phyloP scores from a whole-genome alignment of 352 stramenopile species.

The Pseudoperonospora humuli region DNA sequence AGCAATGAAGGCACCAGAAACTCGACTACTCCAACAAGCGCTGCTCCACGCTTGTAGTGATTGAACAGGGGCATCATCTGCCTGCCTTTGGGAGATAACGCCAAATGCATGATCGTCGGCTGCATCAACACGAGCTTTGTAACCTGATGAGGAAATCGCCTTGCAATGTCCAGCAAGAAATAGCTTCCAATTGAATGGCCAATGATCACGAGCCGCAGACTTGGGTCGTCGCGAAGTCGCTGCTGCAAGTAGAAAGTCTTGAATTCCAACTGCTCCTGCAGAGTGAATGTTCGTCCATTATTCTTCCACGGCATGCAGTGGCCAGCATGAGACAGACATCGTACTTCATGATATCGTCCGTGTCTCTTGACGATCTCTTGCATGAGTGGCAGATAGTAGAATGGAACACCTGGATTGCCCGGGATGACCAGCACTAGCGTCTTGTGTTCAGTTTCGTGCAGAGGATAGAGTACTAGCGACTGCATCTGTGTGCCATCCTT shows the following conservation, averaged over 20 bases:
- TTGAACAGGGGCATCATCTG: conserved; percentile 46
- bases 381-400: conserved; percentile 66
- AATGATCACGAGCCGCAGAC: conserved; percentile 42
- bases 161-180: conserved; percentile 44
- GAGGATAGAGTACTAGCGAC: conserved; percentile 43
- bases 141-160: conserved; percentile 43
- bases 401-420: conserved; percentile 54
- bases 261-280: conserved; percentile 52
- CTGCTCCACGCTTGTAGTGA: conserved; percentile 23
- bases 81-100: conserved; percentile 31
- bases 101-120: conserved; percentile 62
- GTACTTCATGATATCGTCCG: conserved; percentile 39
- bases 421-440: conserved; percentile 54
- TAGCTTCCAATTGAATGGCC: conserved; percentile 62
- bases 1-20: conserved; percentile 32
- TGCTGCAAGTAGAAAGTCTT: conserved; percentile 42
- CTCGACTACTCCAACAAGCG: conserved; percentile 34
- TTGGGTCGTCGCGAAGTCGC: conserved; percentile 37
- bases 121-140: conserved; percentile 64
- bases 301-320: conserved; percentile 69
- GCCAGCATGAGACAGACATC: conserved; percentile 46
- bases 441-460: conserved; percentile 17
- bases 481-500: conserved; percentile 30
- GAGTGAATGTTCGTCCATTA: conserved; percentile 34
- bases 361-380: conserved; percentile 33